Base-by-base conservation (phyloP, 2,329 filamentous ascomycete species). In the Beauveria sp. region DNA sequence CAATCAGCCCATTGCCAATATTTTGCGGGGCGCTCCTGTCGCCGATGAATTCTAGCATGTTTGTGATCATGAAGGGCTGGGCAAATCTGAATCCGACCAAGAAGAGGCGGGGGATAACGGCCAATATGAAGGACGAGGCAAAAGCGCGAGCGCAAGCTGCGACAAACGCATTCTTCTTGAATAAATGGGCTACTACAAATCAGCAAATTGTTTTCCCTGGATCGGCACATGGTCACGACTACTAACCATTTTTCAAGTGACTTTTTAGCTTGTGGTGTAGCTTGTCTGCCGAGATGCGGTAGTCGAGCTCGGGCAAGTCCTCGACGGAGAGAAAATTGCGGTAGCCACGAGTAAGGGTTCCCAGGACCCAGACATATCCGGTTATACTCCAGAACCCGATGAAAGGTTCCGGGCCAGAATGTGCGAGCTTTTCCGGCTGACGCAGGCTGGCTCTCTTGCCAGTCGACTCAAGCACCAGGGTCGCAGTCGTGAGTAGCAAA, bases 21-120 rank as follows among this genome's bases (percentile, higher is more conserved):
- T 65, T 66, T 37, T 66, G 58, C 28, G 65, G 62, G 51, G 63
- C 43, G 44, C 65, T 50, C 16, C 61, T 50, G 44, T 69, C 22
- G 28, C 67, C 53, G 44, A 72, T 61, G 53, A 72, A 70, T 5
- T 65, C 50, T 2, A 76, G 61, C 0, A 74, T 62, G 1, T 65
- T 66, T 43, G 67, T 56, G 48, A 78, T 68, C 26, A 78, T 66
- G n/a, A 77, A 73, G 0, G 76, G 76, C 61, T 78, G 76, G 12
- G 69, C 68, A 61, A 77, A 76, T 2, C 59, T 70, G 63, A 77
- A 75, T 1, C 65, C 74, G 2, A 63, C 64, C 8, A 67, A 48
- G 12, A 64, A 65, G 8, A 75, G 48, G 8, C 74, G 66, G 7
- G 73, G 71, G 20, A 73, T 26, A 22, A 72, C 59, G 30, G 62